Evolutionary conservation across 257 asterid genomes (phyloP).

Genomic region (Thymus mandschuricus): DNA sequence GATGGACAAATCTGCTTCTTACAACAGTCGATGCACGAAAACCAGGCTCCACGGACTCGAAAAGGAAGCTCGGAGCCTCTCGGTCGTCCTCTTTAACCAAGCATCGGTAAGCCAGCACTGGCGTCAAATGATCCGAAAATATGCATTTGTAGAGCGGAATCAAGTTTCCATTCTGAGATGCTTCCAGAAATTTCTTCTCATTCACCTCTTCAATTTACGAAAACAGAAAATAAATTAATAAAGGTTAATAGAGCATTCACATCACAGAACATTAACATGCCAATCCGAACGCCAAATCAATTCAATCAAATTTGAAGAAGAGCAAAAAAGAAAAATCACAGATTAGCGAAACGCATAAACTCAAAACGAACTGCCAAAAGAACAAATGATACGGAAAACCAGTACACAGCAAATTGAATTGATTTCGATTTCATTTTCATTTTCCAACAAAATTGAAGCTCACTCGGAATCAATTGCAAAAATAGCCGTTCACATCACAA

Average conservation of each 20-base stretch:
- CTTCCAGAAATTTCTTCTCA: constrained; percentile 63
- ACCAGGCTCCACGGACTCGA: constrained; percentile 90
- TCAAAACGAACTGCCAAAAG: background rate
- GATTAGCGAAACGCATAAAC: background rate
- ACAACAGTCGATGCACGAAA: constrained; percentile 63
- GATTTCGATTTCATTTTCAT: background rate
- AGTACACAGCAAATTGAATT: constrained; percentile 2
- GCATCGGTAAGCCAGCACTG: constrained; percentile 93
- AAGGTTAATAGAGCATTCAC: background rate
- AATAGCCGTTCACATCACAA: background rate
- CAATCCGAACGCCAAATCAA: background rate
- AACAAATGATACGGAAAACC: background rate
- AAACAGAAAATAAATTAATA: background rate
- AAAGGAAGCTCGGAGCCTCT: constrained; percentile 88
- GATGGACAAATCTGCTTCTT: constrained; percentile 30
- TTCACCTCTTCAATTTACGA: constrained; percentile 48
- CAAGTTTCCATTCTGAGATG: constrained; percentile 61
- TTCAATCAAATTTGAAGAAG: background rate
- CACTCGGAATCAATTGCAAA: background rate
- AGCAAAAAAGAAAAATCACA: background rate
- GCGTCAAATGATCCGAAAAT: constrained; percentile 92
- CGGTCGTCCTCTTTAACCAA: constrained; percentile 89
- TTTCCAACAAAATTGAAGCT: constrained; percentile 5
- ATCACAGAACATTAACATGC: constrained; percentile 25
- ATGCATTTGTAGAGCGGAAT: constrained; percentile 73